phyloP scores from a whole-genome alignment of 768 basidiomycete genomes.

The Rhodotorula paludigena region DNA sequence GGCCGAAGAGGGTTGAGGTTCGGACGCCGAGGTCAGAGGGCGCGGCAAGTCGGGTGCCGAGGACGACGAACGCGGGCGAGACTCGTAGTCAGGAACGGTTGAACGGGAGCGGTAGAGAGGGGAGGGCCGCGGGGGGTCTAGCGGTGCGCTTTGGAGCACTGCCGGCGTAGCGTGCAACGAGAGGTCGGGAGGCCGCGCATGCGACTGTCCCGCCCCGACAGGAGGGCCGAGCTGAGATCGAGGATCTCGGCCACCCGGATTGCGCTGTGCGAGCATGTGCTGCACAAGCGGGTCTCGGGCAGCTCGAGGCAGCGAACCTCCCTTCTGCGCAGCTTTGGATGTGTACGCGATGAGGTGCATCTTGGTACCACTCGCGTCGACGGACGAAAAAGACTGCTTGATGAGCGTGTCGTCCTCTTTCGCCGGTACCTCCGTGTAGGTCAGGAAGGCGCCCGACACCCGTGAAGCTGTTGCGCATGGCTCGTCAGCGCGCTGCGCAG shows the following conservation, averaged over 20 bases:
- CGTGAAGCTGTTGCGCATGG: conserved; percentile 23
- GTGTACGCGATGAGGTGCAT: conserved; percentile 42
- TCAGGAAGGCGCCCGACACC: conserved; percentile 41
- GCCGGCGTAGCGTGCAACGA: background rate
- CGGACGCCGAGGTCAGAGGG: conserved; percentile 14
- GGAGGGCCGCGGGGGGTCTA: background rate
- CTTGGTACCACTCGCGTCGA: conserved; percentile 30
- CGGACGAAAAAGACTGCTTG: conserved; percentile 39
- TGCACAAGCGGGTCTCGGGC: conserved; percentile 25
- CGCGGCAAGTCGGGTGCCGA: background rate
- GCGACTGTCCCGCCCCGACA: background rate
- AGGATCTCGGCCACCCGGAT: conserved; percentile 7
- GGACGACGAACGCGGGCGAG: background rate
- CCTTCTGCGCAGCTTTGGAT: conserved; percentile 4
- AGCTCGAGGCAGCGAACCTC: background rate
- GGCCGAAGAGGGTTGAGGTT: conserved; percentile 13
- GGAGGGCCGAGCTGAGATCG: conserved; percentile 10
- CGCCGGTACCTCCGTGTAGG: conserved; percentile 36
- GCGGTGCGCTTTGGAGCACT: background rate
- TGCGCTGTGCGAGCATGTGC: conserved; percentile 20
- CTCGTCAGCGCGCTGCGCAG: background rate
- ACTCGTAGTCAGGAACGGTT: background rate
- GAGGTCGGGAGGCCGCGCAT: background rate
- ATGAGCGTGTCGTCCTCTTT: conserved; percentile 27
- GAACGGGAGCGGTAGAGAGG: conserved; percentile 9